Conservation (phyloP, 345 rosid species). For the Eucalyptus erythrocorys region DNA sequence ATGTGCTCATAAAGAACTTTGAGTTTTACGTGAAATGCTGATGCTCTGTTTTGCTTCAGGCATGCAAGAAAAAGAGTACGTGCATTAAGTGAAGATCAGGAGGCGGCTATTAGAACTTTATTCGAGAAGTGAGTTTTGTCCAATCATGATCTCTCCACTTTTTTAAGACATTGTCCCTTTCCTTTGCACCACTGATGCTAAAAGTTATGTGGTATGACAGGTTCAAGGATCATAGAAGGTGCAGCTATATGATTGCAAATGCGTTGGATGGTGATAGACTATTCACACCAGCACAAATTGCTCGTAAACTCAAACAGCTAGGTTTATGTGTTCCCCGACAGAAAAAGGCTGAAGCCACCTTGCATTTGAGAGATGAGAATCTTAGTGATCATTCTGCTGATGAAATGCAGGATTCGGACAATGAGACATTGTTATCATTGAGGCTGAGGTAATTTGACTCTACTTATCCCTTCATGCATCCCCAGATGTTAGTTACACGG, state of each 20-base stretch:
- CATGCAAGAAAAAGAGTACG: constrained; percentile 50
- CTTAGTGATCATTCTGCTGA: constrained; percentile 14
- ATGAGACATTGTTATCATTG: constrained; percentile 56
- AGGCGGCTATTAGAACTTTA: constrained; percentile 50
- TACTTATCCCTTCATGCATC: neutral
- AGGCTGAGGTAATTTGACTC: constrained; percentile 37
- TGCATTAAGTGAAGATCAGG: constrained; percentile 71
- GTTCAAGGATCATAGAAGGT: constrained; percentile 66
- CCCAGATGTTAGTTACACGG: neutral
- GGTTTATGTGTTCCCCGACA: constrained; percentile 37
- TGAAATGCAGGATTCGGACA: constrained; percentile 25
- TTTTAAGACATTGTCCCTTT: neutral
- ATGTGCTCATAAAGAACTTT: neutral
- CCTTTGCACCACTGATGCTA: neutral
- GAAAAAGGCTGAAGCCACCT: constrained; percentile 23
- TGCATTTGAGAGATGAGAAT: constrained; percentile 42
- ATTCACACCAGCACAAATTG: constrained; percentile 63
- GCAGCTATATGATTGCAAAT: constrained; percentile 68
- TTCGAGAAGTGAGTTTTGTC: constrained; percentile 62
- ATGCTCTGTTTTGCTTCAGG: constrained; percentile 27
- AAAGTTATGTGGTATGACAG: constrained; percentile 16
- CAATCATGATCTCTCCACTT: neutral
- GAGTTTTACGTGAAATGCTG: neutral
- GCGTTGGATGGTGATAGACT: constrained; percentile 47
- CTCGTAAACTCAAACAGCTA: constrained; percentile 78